Conservation (phyloP, 352 stramenopile genomes). For the Phytophthora parvispora region DNA sequence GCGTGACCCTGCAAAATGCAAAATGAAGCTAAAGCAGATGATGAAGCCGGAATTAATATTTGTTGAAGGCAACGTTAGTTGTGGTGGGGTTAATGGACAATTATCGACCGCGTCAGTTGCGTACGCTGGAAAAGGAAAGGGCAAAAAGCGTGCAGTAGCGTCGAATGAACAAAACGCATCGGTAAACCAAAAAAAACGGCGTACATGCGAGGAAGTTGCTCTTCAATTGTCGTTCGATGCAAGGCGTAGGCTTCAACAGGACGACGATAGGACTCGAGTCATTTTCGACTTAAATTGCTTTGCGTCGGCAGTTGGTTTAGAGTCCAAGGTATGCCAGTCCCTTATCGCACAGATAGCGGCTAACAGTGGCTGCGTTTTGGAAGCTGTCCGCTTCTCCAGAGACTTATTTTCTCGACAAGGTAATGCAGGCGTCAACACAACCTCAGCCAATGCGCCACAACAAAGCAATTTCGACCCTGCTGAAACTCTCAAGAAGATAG, state of each 20-base stretch:
- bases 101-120: not conserved
- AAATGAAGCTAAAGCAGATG: conserved; percentile 50
- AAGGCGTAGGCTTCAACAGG: conserved; percentile 25
- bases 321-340: conserved; percentile 48
- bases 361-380: conserved; percentile 52
- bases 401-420: conserved; percentile 57
- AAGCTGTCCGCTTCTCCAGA: conserved; percentile 62
- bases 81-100: not conserved
- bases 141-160: conserved; percentile 26
- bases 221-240: not conserved
- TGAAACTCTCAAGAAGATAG: conserved; percentile 59
- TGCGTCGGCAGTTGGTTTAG: conserved; percentile 53
- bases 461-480: conserved; percentile 1
- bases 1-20: conserved; percentile 50
- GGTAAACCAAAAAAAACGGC: conserved; percentile 11
- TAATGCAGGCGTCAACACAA: not conserved
- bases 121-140: conserved; percentile 23
- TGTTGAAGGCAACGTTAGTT: conserved; percentile 1
- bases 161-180: not conserved
- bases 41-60: conserved; percentile 66
- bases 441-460: not conserved
- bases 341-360: conserved; percentile 53
- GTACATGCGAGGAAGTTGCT: not conserved
- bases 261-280: conserved; percentile 48
- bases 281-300: conserved; percentile 63